A percentile compares a stretch with the other conserved stretches of the same genome.
phyloP scores from a whole-genome alignment of 495 filamentous ascomycete species.

The Neurospora terricola region DNA sequence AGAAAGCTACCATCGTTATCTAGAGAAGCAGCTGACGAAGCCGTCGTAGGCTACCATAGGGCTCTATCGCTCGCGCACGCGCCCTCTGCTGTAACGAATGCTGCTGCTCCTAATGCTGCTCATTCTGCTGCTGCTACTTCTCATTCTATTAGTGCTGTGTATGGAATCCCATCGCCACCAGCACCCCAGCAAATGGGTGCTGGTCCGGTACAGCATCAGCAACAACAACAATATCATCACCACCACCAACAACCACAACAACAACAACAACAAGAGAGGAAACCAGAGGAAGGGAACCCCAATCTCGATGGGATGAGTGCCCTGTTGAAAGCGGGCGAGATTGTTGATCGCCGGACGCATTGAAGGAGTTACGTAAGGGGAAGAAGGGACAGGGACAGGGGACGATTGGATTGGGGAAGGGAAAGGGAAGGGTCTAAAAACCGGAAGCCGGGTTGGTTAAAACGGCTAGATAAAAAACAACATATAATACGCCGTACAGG shows the following conservation, averaged over 20 bases:
- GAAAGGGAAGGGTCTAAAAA: background rate
- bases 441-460: background rate
- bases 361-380: slow-evolving; percentile 4
- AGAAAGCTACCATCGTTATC: background rate
- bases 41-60: slow-evolving; percentile 13
- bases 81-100: background rate
- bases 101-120: background rate
- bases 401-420: background rate
- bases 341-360: slow-evolving; percentile 35
- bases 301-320: slow-evolving; percentile 43
- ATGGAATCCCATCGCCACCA: background rate
- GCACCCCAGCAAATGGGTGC: background rate
- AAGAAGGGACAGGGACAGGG: slow-evolving; percentile 8
- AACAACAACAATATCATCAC: background rate
- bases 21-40: slow-evolving; percentile 7
- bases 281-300: slow-evolving; percentile 1
- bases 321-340: slow-evolving; percentile 43
- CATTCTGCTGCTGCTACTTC: background rate
- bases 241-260: background rate
- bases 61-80: slow-evolving; percentile 4
- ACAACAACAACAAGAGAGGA: background rate
- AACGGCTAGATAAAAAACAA: background rate
- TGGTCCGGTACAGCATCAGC: background rate
- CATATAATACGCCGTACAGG: background rate
- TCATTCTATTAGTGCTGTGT: background rate